phyloP scores from a whole-genome alignment of 1,284 basidiomycete species.

The Ceratobasidium sp. region DNA sequence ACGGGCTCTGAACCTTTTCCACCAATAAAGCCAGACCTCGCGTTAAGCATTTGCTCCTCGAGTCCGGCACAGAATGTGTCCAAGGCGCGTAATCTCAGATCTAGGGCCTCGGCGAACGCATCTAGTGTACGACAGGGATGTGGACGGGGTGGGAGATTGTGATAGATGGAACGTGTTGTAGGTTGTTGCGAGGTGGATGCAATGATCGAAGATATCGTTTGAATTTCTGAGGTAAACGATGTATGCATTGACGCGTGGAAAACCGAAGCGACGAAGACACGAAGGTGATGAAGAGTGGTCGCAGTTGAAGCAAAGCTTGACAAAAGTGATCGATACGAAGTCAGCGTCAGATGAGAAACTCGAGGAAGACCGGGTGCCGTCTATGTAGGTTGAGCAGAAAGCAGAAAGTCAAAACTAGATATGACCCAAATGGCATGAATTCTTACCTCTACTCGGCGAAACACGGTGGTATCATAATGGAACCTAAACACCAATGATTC shows the following conservation, averaged over 20 bases:
- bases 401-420: background rate
- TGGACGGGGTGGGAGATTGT: conserved; percentile 47
- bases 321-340: conserved; percentile 74
- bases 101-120: conserved; percentile 83
- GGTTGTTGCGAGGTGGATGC: conserved; percentile 37
- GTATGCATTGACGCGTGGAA: conserved; percentile 55
- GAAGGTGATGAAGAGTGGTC: conserved; percentile 71
- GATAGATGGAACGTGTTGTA: background rate
- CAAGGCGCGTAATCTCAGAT: conserved; percentile 68
- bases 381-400: conserved; percentile 55
- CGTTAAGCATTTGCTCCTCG: conserved; percentile 75
- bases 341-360: conserved; percentile 73
- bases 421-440: background rate
- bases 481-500: conserved; percentile 61
- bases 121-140: conserved; percentile 72
- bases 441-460: conserved; percentile 32
- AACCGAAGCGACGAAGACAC: conserved; percentile 68
- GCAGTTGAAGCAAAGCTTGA: conserved; percentile 68
- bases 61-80: conserved; percentile 77
- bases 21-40: conserved; percentile 62
- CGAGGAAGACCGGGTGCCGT: conserved; percentile 67
- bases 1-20: conserved; percentile 52
- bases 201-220: conserved; percentile 44
- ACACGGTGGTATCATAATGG: conserved; percentile 42
- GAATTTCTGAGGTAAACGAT: conserved; percentile 46